phyloP scores from a whole-genome alignment of 768 basidiomycete species.

The Porphyrellus cyaneotinctus region DNA sequence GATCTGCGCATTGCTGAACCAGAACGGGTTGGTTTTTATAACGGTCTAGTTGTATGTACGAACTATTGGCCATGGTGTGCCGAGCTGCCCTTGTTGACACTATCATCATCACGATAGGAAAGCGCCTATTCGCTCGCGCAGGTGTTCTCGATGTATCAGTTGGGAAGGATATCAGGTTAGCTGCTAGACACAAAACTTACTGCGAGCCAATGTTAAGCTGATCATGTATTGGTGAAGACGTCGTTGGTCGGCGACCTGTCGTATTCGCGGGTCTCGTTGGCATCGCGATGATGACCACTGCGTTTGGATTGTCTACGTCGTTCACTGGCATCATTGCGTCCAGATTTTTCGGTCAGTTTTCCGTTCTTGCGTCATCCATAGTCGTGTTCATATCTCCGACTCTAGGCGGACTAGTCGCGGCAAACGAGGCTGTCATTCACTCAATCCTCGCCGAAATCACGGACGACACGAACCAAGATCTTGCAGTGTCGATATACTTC shows the following conservation, averaged over 20 bases:
- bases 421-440: constrained; percentile 59
- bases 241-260: not conserved
- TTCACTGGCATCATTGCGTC: constrained; percentile 24
- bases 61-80: constrained; percentile 12
- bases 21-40: constrained; percentile 62
- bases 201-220: no score
- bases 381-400: not conserved
- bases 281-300: not conserved
- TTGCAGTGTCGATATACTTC: constrained; percentile 55
- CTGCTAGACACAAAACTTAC: no score
- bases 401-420: constrained; percentile 56
- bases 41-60: constrained; percentile 50
- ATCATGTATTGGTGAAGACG: not conserved
- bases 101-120: constrained; percentile 43
- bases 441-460: constrained; percentile 60
- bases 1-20: constrained; percentile 50
- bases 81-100: no score
- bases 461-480: constrained; percentile 56
- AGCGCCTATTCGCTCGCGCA: constrained; percentile 60
- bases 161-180: constrained; percentile 53
- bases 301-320: not conserved
- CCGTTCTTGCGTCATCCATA: not conserved
- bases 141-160: constrained; percentile 56
- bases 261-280: not conserved
- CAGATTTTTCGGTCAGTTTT: constrained; percentile 46